Conservation (phyloP, 1,284 basidiomycete species). For the Athelia sp. region DNA sequence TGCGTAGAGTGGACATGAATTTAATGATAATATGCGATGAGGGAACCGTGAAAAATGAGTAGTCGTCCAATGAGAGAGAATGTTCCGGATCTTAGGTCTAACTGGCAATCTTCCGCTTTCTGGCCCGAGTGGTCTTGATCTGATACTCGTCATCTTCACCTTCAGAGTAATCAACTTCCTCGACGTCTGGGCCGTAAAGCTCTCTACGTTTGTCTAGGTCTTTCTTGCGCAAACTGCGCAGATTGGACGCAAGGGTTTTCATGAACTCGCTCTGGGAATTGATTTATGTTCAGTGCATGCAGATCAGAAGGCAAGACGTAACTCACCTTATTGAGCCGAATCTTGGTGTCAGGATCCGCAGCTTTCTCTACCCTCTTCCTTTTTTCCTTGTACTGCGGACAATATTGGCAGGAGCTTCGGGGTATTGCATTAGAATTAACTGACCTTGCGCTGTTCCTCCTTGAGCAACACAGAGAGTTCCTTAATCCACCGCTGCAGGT, state of each 20-base stretch:
- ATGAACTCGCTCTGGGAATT: conserved; percentile 56
- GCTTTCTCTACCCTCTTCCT: conserved; percentile 51
- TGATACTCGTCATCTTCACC: conserved; percentile 48
- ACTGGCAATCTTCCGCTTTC: conserved; percentile 24
- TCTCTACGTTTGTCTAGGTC: conserved; percentile 45
- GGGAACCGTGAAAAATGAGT: too few relatives aligned
- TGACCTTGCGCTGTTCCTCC: conserved; percentile 63
- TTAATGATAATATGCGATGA: neutral
- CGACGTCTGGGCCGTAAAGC: conserved; percentile 35
- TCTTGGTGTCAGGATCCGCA: conserved; percentile 35
- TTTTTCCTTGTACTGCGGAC: conserved; percentile 52
- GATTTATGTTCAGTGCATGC: conserved; percentile 2
- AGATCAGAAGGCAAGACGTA: neutral
- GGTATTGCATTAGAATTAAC: conserved; percentile 6
- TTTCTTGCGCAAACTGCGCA: conserved; percentile 55
- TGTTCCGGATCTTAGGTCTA: conserved; percentile 1
- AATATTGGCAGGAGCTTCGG: conserved; percentile 4
- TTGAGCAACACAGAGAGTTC: conserved; percentile 52
- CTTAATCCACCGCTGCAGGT: conserved; percentile 63
- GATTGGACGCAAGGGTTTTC: conserved; percentile 46
- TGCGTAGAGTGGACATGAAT: too few relatives aligned
- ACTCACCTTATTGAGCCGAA: conserved; percentile 53
- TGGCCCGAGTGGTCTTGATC: conserved; percentile 6
- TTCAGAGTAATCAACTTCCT: conserved; percentile 36
- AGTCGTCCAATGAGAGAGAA: too few relatives aligned